Conservation (phyloP, 176 grass and related monocot genomes). For the Hordeum marinum region DNA sequence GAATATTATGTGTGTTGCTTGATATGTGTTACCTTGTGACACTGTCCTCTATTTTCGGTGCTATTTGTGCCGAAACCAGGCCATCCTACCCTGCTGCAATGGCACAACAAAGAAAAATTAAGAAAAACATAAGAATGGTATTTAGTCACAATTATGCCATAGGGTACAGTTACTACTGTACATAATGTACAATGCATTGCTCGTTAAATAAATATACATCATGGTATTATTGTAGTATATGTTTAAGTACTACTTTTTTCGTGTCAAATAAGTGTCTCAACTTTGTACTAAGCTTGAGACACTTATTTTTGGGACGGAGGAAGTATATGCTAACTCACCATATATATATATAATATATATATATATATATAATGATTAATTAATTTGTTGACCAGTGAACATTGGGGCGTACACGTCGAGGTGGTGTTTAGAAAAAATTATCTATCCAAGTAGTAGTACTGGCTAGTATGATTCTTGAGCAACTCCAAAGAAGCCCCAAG, state of each 20-base stretch:
- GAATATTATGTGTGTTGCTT: not conserved
- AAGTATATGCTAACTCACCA: not conserved
- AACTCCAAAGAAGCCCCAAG: not conserved
- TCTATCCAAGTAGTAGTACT: not conserved
- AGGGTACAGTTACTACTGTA: not conserved
- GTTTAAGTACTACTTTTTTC: too few species aligned
- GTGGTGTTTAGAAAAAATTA: not conserved
- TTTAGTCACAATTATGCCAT: not conserved
- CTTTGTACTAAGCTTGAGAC: too few species aligned
- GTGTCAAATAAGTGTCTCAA: too few species aligned
- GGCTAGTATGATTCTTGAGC: too few species aligned
- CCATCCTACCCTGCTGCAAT: slow-evolving; percentile 43
- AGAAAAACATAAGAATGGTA: not conserved
- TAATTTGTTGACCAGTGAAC: not conserved
- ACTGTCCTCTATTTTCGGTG: not conserved
- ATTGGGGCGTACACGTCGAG: not conserved
- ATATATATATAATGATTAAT: too few species aligned
- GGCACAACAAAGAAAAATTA: not conserved
- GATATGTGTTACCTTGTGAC: slow-evolving; percentile 28
- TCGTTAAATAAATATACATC: not conserved
- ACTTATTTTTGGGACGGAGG: too few species aligned
- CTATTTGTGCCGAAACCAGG: slow-evolving; percentile 29
- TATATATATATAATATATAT: too few species aligned
- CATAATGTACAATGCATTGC: too few species aligned
- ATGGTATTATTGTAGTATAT: not conserved